Conservation (phyloP, 176 grass and related monocot species). For the Oryza meridionalis region DNA sequence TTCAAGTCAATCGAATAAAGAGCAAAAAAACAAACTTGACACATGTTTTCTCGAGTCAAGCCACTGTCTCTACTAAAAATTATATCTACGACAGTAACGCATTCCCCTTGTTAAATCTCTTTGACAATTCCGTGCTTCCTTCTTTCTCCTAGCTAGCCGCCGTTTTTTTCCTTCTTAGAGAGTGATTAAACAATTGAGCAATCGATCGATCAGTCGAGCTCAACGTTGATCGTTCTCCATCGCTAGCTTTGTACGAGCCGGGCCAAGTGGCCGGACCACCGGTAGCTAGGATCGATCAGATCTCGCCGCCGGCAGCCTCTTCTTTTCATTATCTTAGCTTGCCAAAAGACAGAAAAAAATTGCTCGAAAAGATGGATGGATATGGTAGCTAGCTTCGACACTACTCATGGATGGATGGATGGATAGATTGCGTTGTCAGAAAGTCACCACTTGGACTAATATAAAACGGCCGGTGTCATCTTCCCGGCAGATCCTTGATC, state of each 20-base stretch:
- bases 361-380: neutral
- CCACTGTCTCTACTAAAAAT: neutral
- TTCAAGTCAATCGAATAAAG: conserved; percentile 21
- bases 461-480: conserved; percentile 43
- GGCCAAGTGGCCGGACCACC: conserved; percentile 9
- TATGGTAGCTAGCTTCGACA: conserved; percentile 23
- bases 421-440: conserved; percentile 30
- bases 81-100: conserved; percentile 27
- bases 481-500: conserved; percentile 37
- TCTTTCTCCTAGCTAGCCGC: neutral
- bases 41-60: conserved; percentile 16
- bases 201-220: neutral
- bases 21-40: neutral
- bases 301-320: neutral
- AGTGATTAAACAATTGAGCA: neutral
- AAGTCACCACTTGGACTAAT: conserved; percentile 31
- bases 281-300: neutral
- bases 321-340: neutral
- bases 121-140: neutral
- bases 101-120: neutral
- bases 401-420: neutral
- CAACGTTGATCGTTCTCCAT: neutral
- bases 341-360: neutral
- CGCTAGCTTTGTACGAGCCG: conserved; percentile 14
- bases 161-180: neutral